These are phyloP conservation scores for Vitis vinifera DNA, from an alignment of 164 flowering plant genomes.

Conservation along the genomic window DNA sequence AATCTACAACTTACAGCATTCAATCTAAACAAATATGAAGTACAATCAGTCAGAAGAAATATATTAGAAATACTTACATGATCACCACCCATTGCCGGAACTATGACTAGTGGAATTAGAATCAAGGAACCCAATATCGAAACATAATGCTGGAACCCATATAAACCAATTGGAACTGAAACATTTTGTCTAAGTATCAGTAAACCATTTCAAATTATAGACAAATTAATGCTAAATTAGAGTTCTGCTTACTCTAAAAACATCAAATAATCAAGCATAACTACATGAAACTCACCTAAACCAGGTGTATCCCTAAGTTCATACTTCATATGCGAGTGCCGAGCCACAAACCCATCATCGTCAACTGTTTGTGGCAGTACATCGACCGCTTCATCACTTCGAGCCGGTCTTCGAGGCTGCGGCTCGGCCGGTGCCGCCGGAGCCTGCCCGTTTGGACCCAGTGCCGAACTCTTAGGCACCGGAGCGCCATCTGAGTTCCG, in stretches of 20 bases:
- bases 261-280: background rate
- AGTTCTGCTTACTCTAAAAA: background rate
- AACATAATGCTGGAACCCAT: conserved; percentile 89
- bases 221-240: background rate
- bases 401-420: conserved; percentile 25
- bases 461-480: conserved; percentile 22
- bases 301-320: conserved; percentile 96
- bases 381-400: conserved; percentile 50
- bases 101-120: conserved; percentile 91
- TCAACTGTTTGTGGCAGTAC: conserved; percentile 54
- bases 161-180: conserved; percentile 92
- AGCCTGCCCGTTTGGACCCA: conserved; percentile 36
- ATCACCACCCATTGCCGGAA: conserved; percentile 97
- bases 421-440: conserved; percentile 10
- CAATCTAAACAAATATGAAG: background rate
- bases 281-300: conserved; percentile 54
- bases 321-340: conserved; percentile 86
- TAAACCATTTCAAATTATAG: background rate
- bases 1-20: background rate
- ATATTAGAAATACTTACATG: conserved; percentile 47
- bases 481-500: conserved; percentile 54
- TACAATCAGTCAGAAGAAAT: background rate
- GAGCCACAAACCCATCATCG: conserved; percentile 59
- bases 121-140: conserved; percentile 92
- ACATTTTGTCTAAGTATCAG: conserved; percentile 11